Evolutionary conservation across 1,284 basidiomycete genomes (phyloP).

Genomic region (Boletus hoseneyae): DNA sequence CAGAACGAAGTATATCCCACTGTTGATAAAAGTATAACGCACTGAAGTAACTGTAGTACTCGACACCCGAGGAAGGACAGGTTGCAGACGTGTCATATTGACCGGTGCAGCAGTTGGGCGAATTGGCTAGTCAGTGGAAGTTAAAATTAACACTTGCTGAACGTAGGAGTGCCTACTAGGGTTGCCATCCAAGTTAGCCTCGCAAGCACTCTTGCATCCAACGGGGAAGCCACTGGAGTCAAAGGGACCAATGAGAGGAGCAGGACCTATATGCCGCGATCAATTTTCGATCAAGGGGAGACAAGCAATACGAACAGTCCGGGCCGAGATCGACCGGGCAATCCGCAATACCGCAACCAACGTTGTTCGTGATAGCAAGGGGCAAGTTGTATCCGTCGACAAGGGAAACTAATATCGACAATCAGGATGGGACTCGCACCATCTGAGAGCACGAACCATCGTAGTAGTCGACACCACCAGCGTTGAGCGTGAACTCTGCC

Average conservation of each 20-base stretch:
- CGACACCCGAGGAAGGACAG: slow-evolving; percentile 43
- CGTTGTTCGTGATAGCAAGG: slow-evolving; percentile 39
- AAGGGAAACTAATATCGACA: slow-evolving; percentile 32
- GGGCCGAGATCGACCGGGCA: slow-evolving; percentile 46
- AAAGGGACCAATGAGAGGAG: slow-evolving; percentile 39
- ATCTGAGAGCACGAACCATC: slow-evolving; percentile 20
- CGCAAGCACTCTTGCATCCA: slow-evolving; percentile 52
- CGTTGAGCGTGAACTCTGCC: slow-evolving; percentile 52
- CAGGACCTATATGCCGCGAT: slow-evolving; percentile 35
- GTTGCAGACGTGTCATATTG: slow-evolving; percentile 37
- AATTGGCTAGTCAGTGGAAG: slow-evolving; percentile 28
- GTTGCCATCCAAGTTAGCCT: slow-evolving; percentile 40
- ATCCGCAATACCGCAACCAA: slow-evolving; percentile 37
- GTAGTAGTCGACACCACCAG: slow-evolving; percentile 24
- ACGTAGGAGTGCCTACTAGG: slow-evolving; percentile 30
- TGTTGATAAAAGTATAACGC: slow-evolving; percentile 7
- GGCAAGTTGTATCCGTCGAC: slow-evolving; percentile 51
- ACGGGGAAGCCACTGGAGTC: slow-evolving; percentile 41
- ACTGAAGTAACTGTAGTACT: slow-evolving; percentile 49
- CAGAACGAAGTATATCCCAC: neutral
- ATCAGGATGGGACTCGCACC: slow-evolving; percentile 1
- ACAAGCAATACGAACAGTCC: slow-evolving; percentile 30
- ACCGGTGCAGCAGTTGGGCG: slow-evolving; percentile 38
- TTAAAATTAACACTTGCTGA: neutral
- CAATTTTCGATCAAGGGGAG: neutral